Base-by-base conservation (phyloP, 2,329 filamentous ascomycete species). In the Aureobasidium sp. region DNA sequence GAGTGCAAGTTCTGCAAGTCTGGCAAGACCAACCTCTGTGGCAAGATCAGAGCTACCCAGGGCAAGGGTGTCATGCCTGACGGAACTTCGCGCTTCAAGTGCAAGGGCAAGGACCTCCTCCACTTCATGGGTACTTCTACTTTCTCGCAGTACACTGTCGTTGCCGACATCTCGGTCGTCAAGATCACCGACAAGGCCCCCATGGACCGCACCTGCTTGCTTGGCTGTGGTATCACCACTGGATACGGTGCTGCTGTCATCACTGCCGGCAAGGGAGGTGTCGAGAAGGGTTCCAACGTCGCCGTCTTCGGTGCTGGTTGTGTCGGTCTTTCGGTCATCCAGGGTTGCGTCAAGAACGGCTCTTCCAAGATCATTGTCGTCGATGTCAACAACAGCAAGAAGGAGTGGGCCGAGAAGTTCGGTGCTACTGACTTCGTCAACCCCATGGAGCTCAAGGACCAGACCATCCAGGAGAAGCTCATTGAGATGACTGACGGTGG, bases 1-100 rank as follows among this genome's bases (percentile, higher is more conserved):
- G 93, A 97, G 77, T 99, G 94, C 86, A 97, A 97, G 82, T 97
- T 97, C 84, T 99, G 94, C 88, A 94, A 91, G 78, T 97, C 93
- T 45, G 94, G 93, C 79, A 99, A 99, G 87, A 97, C 93, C 71
- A 96, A 97, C 79, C 88, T 97, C 63, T 97, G 93, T 80, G 94
- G 94, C 76, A 97, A 97, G 85, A 99, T 99, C 77, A 88, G 94
- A 71, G 90, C 91, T 49, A 97, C 94, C 48, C 94, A 99, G 80
- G 94, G 94, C 70, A 89, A 87, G 77, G 94, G 94, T 72, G 85
- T 97, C 68, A 96, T 99, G 92, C 94, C 94, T 62, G 94, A 99
- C 76, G 93, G 93, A 70, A 97, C 93, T 67, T 88, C 89, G 62
- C 89, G 94, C 71, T 97, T 97, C 86, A 90, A 85, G 78, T 91